phyloP scores from a whole-genome alignment of 495 filamentous ascomycete genomes.

The Diplogelasinospora grovesii region DNA sequence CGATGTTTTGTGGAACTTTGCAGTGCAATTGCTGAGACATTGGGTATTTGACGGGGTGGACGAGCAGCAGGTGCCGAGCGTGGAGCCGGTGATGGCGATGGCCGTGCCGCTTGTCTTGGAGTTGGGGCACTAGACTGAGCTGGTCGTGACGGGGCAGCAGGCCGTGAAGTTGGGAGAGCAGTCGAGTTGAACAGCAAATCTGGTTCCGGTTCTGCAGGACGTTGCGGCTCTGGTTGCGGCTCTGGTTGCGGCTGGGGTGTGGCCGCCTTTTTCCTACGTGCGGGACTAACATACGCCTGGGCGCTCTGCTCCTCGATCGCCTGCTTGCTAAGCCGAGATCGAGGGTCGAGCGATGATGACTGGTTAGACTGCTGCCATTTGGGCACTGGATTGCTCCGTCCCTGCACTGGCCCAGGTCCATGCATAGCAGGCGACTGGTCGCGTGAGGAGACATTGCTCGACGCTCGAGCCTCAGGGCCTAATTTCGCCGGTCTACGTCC shows the following conservation, averaged over 20 bases:
- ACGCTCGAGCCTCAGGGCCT: slow-evolving; percentile 16
- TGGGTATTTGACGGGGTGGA: slow-evolving; percentile 58
- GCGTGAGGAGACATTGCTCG: slow-evolving; percentile 24
- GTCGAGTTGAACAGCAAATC: slow-evolving; percentile 53
- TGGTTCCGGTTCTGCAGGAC: slow-evolving; percentile 40
- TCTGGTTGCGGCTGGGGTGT: no score
- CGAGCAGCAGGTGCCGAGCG: slow-evolving; percentile 27
- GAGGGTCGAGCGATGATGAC: slow-evolving; percentile 43
- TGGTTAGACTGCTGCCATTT: slow-evolving; percentile 43
- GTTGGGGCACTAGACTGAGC: slow-evolving; percentile 24
- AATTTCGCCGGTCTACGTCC: slow-evolving; percentile 29
- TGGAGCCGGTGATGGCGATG: slow-evolving; percentile 34
- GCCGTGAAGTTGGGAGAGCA: slow-evolving; percentile 11
- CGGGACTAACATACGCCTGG: slow-evolving; percentile 85
- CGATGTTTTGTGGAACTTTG: slow-evolving; percentile 68
- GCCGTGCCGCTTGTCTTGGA: slow-evolving; percentile 34
- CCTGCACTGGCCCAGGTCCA: slow-evolving; percentile 18
- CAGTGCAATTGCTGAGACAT: slow-evolving; percentile 59
- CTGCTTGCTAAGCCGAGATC: slow-evolving; percentile 58
- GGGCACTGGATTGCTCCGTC: slow-evolving; percentile 21
- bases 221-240: slow-evolving; percentile 31
- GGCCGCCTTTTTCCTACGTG: slow-evolving; percentile 64
- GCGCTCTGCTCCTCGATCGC: slow-evolving; percentile 73
- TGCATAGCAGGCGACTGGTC: slow-evolving; percentile 42
- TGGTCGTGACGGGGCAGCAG: slow-evolving; percentile 20